Evolutionary conservation across 2,329 filamentous ascomycete genomes (phyloP), one percentile per base, ranked within the genome.

Genomic region (Fusarium scirpi): DNA sequence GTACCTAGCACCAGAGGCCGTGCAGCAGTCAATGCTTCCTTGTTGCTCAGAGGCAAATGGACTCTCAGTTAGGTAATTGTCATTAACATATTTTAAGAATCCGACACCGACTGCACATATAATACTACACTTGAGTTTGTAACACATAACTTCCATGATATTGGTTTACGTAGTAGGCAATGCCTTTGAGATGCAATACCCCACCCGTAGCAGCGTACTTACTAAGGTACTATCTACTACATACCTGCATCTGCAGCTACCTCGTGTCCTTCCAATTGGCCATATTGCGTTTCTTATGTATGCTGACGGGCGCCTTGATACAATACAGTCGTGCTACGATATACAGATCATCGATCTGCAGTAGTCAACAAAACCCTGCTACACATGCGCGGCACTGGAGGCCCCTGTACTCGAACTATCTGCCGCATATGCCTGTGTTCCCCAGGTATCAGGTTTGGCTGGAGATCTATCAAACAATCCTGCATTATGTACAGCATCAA

Each of bases 261-360:
- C 40, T 54, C 20, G 45, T 52, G 57, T 45, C 46, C 29, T 47
- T 46, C 25, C 24, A 24, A 56, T 65, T 47, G 56, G 49, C 22
- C 38, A 40, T 49, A 60, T 24, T 12, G 57, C 43, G 48, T 38
- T 49, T 18, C 15, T 22, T 24, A 34, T 58, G 40, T 29, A 56
- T 54, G 57, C 47, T 59, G 59, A 40, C 58, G 47, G 57, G 43
- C 52, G 38, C 27, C 30, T 65, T 49, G 48, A 59, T 64, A 49
- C 44, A 41, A 48, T 38, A 43, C 63, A 52, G 55, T 52, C 34
- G 69, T 74, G 61, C 27, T 38, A 66, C 66, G 49, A 69, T 55
- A 56, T 58, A 45, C 27, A 68, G 58, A 69, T 72, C 69, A 71
- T 54, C 67, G 72, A 55, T 64, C 51, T 69, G 69, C 61, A 69